Evolutionary conservation across 805 yeast species (phyloP).

Genomic region (Metschnikowia dekortorum): DNA sequence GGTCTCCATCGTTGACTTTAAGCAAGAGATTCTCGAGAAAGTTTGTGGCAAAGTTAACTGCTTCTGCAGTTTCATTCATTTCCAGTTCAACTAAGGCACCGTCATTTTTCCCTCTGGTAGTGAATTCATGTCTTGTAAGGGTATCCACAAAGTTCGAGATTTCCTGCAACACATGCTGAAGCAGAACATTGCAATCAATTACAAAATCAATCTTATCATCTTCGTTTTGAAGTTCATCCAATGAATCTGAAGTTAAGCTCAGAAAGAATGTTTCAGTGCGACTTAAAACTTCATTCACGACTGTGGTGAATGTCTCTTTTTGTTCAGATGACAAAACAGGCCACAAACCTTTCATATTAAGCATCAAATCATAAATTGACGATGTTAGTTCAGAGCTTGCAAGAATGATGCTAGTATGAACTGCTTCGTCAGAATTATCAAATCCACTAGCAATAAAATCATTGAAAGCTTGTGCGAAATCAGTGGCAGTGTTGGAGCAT

Average conservation of each 20-base stretch:
- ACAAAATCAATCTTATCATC: constrained; percentile 70
- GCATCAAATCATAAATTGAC: constrained; percentile 56
- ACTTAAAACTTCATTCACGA: constrained; percentile 55
- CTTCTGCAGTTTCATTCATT: constrained; percentile 65
- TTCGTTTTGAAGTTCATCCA: constrained; percentile 51
- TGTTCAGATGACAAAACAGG: constrained; percentile 50
- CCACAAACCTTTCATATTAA: constrained; percentile 66
- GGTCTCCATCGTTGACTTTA: constrained; percentile 51
- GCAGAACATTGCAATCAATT: constrained; percentile 67
- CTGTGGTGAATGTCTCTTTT: constrained; percentile 46
- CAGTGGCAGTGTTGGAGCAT: constrained; percentile 66
- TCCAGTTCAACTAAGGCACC: constrained; percentile 71
- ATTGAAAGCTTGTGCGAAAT: constrained; percentile 74
- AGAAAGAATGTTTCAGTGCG: constrained; percentile 60
- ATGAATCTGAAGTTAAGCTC: constrained; percentile 49
- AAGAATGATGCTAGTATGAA: constrained; percentile 58
- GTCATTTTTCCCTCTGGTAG: background rate
- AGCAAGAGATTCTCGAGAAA: constrained; percentile 52
- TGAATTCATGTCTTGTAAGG: constrained; percentile 28
- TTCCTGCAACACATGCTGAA: constrained; percentile 66
- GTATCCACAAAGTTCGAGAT: constrained; percentile 53
- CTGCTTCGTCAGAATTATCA: constrained; percentile 41
- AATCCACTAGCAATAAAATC: constrained; percentile 74
- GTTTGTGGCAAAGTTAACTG: constrained; percentile 62
- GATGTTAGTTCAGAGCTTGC: constrained; percentile 61